Evolutionary conservation across 345 rosid species (phyloP).

Genomic region (Syzygium jambos): DNA sequence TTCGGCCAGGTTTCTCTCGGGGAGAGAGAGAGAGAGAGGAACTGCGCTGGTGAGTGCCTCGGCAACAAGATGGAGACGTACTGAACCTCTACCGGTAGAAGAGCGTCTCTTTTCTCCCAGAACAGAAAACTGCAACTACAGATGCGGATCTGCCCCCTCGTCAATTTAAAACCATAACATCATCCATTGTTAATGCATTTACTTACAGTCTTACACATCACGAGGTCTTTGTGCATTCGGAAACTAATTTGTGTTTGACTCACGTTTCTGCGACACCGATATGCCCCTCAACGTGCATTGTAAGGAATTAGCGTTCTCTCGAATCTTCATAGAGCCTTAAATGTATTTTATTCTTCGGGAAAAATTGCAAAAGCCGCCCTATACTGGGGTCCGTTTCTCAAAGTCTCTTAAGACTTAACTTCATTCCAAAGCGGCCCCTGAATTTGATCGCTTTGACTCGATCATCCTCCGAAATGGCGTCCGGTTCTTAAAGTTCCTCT

Average conservation of each 20-base stretch:
- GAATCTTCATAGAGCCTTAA: not conserved
- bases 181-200: not conserved
- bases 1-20: not conserved
- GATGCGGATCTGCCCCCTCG: not conserved
- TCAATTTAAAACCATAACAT: not conserved
- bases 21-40: not conserved
- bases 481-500: not conserved
- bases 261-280: not conserved
- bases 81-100: not conserved
- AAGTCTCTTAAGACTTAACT: not conserved
- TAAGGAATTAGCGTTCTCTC: not conserved
- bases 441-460: not conserved
- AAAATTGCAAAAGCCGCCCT: not conserved
- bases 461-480: accelerated
- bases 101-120: not conserved
- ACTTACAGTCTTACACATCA: not conserved
- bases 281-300: not conserved
- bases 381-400: not conserved
- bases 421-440: not conserved
- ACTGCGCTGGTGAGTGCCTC: not conserved
- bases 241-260: not conserved
- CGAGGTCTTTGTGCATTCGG: not conserved
- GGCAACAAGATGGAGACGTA: not conserved
- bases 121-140: not conserved
- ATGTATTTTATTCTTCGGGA: accelerated